phyloP scores from a whole-genome alignment of 371 early-diverging fungal genomes.

The Lichtheimia hyalospora region DNA sequence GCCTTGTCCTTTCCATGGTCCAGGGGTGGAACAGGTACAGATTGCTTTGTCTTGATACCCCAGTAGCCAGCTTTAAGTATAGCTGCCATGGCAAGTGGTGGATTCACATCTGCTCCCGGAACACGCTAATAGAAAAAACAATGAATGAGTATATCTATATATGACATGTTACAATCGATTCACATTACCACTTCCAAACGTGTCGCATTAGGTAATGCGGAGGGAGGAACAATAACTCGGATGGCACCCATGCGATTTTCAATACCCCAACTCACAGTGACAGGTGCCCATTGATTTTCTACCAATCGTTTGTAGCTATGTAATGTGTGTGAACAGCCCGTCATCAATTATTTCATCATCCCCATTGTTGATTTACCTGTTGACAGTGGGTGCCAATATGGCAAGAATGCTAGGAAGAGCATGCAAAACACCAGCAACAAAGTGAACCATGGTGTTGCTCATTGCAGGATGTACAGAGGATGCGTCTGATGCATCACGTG shows the following conservation, averaged over 20 bases:
- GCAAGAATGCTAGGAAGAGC: slow-evolving; percentile 78
- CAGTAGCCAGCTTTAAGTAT: slow-evolving; percentile 77
- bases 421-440: slow-evolving; percentile 74
- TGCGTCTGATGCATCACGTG: slow-evolving; percentile 13
- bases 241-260: slow-evolving; percentile 79
- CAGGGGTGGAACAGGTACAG: slow-evolving; percentile 44
- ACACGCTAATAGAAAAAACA: slow-evolving; percentile 53
- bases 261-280: slow-evolving; percentile 78
- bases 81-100: slow-evolving; percentile 78
- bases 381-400: slow-evolving; percentile 79
- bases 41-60: slow-evolving; percentile 68
- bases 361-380: slow-evolving; percentile 43
- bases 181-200: slow-evolving; percentile 68
- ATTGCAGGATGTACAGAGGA: slow-evolving; percentile 36
- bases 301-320: slow-evolving; percentile 79
- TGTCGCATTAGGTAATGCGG: slow-evolving; percentile 60
- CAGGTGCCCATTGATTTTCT: slow-evolving; percentile 88
- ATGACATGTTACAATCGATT: not conserved
- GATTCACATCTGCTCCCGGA: slow-evolving; percentile 82
- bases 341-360: not conserved
- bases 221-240: slow-evolving; percentile 77
- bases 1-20: slow-evolving; percentile 10
- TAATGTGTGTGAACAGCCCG: not conserved
- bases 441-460: slow-evolving; percentile 60
- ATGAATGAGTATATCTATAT: not conserved